Evolutionary conservation across 257 asterid genomes (phyloP).

Genomic region (Penstemon davidsonii): DNA sequence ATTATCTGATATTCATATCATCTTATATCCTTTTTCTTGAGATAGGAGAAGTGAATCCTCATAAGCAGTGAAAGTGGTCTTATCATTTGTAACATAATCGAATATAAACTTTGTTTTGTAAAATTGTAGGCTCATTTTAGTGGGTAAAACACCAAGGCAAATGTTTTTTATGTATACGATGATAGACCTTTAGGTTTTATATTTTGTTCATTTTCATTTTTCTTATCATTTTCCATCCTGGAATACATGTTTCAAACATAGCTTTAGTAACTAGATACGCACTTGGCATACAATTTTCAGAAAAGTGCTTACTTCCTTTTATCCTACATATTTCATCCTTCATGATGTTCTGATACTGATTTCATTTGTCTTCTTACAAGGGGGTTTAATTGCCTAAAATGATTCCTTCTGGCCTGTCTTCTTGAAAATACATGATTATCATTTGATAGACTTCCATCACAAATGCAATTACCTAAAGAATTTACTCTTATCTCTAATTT

Average conservation of each 20-base stretch:
- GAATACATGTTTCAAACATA: no score
- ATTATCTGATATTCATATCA: slow-evolving; percentile 15
- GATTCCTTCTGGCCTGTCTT: neutral
- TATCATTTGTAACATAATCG: neutral
- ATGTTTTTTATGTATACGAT: neutral
- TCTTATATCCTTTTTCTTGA: neutral
- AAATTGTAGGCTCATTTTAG: no score
- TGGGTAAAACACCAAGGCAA: no score
- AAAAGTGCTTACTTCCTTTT: neutral
- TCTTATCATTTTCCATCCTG: no score
- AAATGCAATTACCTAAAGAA: neutral
- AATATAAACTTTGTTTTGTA: neutral
- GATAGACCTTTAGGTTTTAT: no score
- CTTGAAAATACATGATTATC: neutral
- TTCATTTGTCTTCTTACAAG: neutral
- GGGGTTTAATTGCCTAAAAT: neutral
- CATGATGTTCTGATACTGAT: slow-evolving; percentile 1
- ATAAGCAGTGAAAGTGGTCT: neutral
- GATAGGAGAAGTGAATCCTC: neutral
- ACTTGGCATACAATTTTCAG: no score
- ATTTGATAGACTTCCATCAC: neutral
- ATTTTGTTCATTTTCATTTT: no score
- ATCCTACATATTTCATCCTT: neutral
- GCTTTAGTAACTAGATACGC: no score
- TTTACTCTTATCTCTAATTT: no score